These are phyloP conservation scores for Pythium biforme DNA, from an alignment of 352 stramenopile genomes.

Conservation along the genomic window DNA sequence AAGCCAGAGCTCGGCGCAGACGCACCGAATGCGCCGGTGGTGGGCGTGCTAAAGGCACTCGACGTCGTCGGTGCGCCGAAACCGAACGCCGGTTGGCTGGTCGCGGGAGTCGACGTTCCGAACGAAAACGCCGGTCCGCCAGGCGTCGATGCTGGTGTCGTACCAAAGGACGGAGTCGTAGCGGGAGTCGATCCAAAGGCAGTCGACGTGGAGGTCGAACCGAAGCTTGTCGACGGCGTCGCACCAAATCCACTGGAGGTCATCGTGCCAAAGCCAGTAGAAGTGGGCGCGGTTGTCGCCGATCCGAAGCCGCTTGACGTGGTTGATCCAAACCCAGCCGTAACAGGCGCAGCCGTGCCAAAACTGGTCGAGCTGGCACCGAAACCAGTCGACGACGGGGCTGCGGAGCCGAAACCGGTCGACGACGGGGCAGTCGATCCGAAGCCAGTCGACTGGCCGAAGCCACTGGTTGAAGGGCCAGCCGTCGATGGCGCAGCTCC, in stretches of 20 bases:
- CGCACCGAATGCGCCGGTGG: constrained; percentile 40
- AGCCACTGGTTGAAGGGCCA: neutral
- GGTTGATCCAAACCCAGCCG: constrained; percentile 4
- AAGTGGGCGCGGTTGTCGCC: constrained; percentile 5
- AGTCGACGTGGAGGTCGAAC: constrained; percentile 26
- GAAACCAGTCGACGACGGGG: constrained; percentile 1
- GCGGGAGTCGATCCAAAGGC: constrained; percentile 38
- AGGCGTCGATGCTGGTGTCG: constrained; percentile 30
- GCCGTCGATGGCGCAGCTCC: constrained; percentile 8
- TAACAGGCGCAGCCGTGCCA: neutral
- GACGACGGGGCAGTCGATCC: neutral
- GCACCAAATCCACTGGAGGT: constrained; percentile 31
- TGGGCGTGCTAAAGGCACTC: constrained; percentile 26
- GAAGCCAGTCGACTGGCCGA: constrained; percentile 9
- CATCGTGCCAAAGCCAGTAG: constrained; percentile 16
- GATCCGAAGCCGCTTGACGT: constrained; percentile 41
- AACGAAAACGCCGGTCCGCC: constrained; percentile 31
- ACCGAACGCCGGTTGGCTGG: constrained; percentile 25
- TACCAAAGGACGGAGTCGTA: constrained; percentile 37
- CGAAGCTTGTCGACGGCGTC: constrained; percentile 28
- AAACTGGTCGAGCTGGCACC: constrained; percentile 4
- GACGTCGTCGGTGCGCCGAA: constrained; percentile 20
- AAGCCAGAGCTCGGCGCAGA: constrained; percentile 23
- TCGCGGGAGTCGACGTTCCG: constrained; percentile 26
- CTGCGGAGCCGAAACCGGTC: neutral